phyloP scores from a whole-genome alignment of 2,329 filamentous ascomycete genomes.

The Tolypocladium sp. region DNA sequence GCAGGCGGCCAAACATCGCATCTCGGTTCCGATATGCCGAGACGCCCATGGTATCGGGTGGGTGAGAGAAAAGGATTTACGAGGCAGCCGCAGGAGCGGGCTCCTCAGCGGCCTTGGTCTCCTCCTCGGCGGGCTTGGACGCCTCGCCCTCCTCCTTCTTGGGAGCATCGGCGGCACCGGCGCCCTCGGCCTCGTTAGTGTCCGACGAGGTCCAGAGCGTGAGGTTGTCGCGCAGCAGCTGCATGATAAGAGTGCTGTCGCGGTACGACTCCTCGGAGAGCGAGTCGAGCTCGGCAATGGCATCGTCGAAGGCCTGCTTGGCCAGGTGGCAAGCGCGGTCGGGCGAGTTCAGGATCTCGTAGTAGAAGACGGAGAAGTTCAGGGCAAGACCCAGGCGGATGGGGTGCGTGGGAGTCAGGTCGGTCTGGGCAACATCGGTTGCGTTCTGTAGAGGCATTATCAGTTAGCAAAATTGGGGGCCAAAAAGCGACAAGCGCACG shows the following conservation, averaged over 20 bases:
- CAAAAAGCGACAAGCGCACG: slow-evolving; percentile 7
- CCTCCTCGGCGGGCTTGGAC: slow-evolving; percentile 29
- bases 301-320: slow-evolving; percentile 98
- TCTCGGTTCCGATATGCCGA: slow-evolving; percentile 26
- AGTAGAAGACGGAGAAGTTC: slow-evolving; percentile 99
- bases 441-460: slow-evolving; percentile 56
- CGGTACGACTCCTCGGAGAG: slow-evolving; percentile 97
- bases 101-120: slow-evolving; percentile 31
- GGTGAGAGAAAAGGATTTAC: slow-evolving; percentile 29
- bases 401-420: slow-evolving; percentile 93
- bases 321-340: slow-evolving; percentile 96
- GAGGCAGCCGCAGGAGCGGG: slow-evolving; percentile 39
- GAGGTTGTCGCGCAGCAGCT: slow-evolving; percentile 95
- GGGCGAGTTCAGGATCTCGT: slow-evolving; percentile 97
- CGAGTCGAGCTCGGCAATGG: slow-evolving; percentile 96
- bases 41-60: slow-evolving; percentile 27
- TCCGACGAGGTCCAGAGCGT: slow-evolving; percentile 97
- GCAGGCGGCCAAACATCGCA: slow-evolving; percentile 17
- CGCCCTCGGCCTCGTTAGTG: slow-evolving; percentile 65
- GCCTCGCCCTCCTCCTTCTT: slow-evolving; percentile 54
- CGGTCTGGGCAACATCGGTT: slow-evolving; percentile 95
- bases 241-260: slow-evolving; percentile 99
- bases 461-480: slow-evolving; percentile 1
- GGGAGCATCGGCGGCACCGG: slow-evolving; percentile 34
- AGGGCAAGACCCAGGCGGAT: slow-evolving; percentile 95